These are phyloP conservation scores for Schizothecium vesticola DNA, from an alignment of 495 filamentous ascomycete species.

Conservation along the genomic window DNA sequence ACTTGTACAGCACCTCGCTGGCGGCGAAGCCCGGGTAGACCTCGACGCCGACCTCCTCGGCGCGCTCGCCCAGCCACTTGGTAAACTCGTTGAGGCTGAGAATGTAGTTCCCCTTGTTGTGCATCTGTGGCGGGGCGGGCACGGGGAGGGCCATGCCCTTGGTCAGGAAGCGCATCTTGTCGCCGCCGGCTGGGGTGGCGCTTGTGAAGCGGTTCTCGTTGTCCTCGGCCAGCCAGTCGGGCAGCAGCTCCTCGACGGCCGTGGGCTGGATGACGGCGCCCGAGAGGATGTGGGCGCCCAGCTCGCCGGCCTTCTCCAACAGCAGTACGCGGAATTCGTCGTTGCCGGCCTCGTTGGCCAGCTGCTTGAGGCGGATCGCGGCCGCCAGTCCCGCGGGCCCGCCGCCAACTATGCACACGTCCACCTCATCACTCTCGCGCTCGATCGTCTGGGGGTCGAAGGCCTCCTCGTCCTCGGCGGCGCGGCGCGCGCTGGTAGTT, in stretches of 20 bases:
- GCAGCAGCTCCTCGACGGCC: slow-evolving; percentile 83
- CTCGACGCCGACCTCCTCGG: slow-evolving; percentile 97
- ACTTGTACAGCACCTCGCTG: slow-evolving; percentile 80
- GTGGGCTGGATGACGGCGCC: slow-evolving; percentile 92
- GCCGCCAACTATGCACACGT: slow-evolving; percentile 95
- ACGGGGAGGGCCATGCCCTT: slow-evolving; percentile 70
- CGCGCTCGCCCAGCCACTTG: slow-evolving; percentile 91
- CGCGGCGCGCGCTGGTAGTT: slow-evolving; percentile 44
- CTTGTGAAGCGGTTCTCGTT: slow-evolving; percentile 81
- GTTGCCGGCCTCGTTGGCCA: slow-evolving; percentile 92
- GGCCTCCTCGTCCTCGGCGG: slow-evolving; percentile 47
- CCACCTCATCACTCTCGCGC: slow-evolving; percentile 86
- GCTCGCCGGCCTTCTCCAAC: slow-evolving; percentile 91
- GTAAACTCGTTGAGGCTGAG: slow-evolving; percentile 88
- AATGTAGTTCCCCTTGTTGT: slow-evolving; percentile 97
- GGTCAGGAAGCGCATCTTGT: slow-evolving; percentile 95
- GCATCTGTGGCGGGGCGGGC: slow-evolving; percentile 92
- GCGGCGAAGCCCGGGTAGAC: slow-evolving; percentile 95
- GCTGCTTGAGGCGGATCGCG: slow-evolving; percentile 91
- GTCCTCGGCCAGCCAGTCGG: slow-evolving; percentile 84
- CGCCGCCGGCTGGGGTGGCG: slow-evolving; percentile 72
- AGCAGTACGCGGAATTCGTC: slow-evolving; percentile 91
- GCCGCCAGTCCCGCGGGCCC: slow-evolving; percentile 88
- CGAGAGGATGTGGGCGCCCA: slow-evolving; percentile 92
- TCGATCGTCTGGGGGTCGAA: slow-evolving; percentile 72